Conservation (phyloP, 208 protist species). For the Strigomonas galati region DNA sequence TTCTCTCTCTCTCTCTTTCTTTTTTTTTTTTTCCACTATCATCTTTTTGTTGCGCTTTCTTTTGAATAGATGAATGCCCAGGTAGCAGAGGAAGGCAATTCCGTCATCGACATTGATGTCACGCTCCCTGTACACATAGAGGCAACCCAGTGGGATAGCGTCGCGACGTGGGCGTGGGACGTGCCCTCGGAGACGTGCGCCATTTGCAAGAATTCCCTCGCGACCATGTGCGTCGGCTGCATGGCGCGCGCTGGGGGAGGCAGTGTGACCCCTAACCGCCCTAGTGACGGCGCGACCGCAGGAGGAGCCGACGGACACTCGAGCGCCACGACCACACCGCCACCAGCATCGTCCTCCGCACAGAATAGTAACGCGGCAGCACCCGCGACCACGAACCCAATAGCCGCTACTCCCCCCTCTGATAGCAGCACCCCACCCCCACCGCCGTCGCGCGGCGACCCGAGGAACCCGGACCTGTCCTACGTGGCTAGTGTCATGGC, state of each 20-base stretch:
- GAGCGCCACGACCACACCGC: not conserved
- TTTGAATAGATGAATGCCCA: not conserved
- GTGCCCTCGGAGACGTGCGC: constrained; percentile 95
- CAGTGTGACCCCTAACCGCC: not conserved
- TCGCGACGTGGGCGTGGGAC: constrained; percentile 96
- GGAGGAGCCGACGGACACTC: not conserved
- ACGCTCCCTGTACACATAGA: constrained; percentile 24
- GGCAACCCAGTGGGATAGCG: constrained; percentile 95
- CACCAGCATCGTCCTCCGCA: not conserved
- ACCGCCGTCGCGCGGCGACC: not conserved
- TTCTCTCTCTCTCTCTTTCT: not conserved
- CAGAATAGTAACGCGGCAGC: not conserved
- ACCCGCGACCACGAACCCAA: not conserved
- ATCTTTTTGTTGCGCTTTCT: not conserved
- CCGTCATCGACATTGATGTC: not conserved
- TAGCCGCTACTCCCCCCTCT: not conserved
- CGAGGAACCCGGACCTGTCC: not conserved
- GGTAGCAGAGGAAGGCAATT: not conserved
- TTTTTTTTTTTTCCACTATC: not conserved
- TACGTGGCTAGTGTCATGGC: not conserved
- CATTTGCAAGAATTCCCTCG: constrained; percentile 97
- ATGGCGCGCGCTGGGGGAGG: constrained; percentile 47
- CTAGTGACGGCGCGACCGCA: not conserved
- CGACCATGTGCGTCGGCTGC: constrained; percentile 96
- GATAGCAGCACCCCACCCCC: not conserved